A percentile compares a stretch with the other conserved stretches of the same genome.
These are phyloP conservation scores for Colletotrichum sp. DNA, from an alignment of 2,329 filamentous ascomycete genomes.

Conservation along the genomic window DNA sequence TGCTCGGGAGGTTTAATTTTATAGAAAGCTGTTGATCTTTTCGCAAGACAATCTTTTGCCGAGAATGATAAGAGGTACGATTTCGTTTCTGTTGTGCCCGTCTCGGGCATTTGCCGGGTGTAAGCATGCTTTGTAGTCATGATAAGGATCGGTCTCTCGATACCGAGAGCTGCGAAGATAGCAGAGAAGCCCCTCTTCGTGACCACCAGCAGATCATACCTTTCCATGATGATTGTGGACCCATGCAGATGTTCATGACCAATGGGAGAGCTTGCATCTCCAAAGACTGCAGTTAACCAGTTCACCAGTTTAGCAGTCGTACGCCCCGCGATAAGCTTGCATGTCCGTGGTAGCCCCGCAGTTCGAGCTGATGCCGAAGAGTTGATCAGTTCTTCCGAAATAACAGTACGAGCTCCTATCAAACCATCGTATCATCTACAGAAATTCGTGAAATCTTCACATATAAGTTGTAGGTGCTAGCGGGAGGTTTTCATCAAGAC, in stretches of 20 bases:
- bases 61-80: neutral
- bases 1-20: neutral
- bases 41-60: neutral
- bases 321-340: neutral
- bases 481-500: neutral
- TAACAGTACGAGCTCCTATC: neutral
- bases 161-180: neutral
- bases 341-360: neutral
- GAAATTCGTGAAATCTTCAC: neutral
- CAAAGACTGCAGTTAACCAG: constrained; percentile 3
- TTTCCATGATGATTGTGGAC: neutral
- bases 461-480: accelerated
- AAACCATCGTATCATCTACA: neutral
- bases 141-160: neutral
- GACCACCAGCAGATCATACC: neutral
- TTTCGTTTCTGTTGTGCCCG: neutral
- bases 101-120: neutral
- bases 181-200: neutral
- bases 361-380: neutral
- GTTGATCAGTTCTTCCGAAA: neutral
- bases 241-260: neutral
- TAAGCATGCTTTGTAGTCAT: neutral
- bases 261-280: neutral
- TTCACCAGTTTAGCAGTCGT: constrained; percentile 14
- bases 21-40: neutral